These are phyloP conservation scores for Boletus smithii DNA, from an alignment of 1,284 basidiomycete species.

Conservation along the genomic window DNA sequence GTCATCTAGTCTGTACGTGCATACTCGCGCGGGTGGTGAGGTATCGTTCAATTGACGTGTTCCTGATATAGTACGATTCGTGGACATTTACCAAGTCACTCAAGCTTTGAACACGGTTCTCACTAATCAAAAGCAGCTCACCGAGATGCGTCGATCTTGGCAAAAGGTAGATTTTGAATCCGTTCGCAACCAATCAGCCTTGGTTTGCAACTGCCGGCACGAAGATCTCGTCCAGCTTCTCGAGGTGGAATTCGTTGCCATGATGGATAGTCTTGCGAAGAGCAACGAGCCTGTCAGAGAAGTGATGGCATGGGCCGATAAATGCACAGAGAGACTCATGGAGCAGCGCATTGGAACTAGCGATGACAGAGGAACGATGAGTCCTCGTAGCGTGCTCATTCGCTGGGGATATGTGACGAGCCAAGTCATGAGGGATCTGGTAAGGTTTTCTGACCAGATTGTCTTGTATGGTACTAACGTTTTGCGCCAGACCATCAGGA, in stretches of 20 bases:
- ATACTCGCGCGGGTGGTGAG: background rate
- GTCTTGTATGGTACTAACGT: slow-evolving; percentile 6
- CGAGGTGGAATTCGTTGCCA: slow-evolving; percentile 77
- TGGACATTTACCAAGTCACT: slow-evolving; percentile 87
- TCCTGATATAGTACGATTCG: slow-evolving; percentile 66
- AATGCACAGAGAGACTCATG: slow-evolving; percentile 81
- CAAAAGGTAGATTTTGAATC: slow-evolving; percentile 84
- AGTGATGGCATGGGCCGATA: slow-evolving; percentile 86
- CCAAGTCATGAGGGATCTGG: slow-evolving; percentile 84
- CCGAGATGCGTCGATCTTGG: slow-evolving; percentile 85
- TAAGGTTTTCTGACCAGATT: slow-evolving; percentile 37
- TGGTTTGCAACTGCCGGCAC: slow-evolving; percentile 87
- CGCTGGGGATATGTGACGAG: slow-evolving; percentile 90
- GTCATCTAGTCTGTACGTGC: slow-evolving; percentile 78
- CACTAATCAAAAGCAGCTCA: slow-evolving; percentile 78
- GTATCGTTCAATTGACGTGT: slow-evolving; percentile 12
- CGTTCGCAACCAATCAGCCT: slow-evolving; percentile 83
- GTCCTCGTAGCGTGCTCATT: slow-evolving; percentile 79
- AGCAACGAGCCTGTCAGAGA: slow-evolving; percentile 79
- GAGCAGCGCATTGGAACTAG: slow-evolving; percentile 54
- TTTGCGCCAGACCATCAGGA: slow-evolving; percentile 71
- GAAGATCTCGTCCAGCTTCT: slow-evolving; percentile 81
- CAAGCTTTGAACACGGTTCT: slow-evolving; percentile 82
- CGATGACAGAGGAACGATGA: slow-evolving; percentile 79
- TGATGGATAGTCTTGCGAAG: slow-evolving; percentile 69